These are phyloP conservation scores for Ziziphus jujuba DNA, from an alignment of 306 rosid genomes.

Conservation along the genomic window DNA sequence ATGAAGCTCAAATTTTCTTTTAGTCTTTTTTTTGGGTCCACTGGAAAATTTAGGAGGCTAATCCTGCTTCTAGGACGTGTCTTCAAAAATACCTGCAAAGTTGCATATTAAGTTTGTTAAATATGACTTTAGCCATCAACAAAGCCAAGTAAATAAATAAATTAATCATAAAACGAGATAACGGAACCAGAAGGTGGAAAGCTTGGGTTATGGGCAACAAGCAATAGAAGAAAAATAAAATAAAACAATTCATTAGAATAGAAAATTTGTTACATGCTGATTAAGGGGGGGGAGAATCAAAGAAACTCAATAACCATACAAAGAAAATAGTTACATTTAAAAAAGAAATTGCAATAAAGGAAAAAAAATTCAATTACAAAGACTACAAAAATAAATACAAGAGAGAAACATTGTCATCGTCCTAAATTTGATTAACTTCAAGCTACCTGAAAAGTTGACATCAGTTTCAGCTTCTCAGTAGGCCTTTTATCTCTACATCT, in stretches of 20 bases:
- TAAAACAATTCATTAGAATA: background rate
- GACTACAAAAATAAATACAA: slow-evolving; percentile 2
- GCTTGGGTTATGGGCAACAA: background rate
- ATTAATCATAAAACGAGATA: too few relatives aligned
- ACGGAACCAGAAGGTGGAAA: too few relatives aligned
- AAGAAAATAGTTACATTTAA: background rate
- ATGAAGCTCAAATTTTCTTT: too few relatives aligned
- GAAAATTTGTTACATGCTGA: background rate
- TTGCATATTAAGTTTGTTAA: too few relatives aligned
- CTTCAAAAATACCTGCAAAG: too few relatives aligned
- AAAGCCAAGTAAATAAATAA: too few relatives aligned
- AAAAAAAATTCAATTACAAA: slow-evolving; percentile 4
- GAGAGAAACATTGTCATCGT: background rate
- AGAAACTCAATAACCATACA: background rate
- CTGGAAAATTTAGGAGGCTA: too few relatives aligned
- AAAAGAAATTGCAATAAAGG: background rate
- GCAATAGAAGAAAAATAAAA: background rate
- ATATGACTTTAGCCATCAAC: too few relatives aligned
- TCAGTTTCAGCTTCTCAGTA: background rate
- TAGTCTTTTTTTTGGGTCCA: too few relatives aligned
- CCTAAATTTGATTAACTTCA: background rate
- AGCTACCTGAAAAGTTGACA: background rate
- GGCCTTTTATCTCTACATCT: background rate
- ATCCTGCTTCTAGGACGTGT: too few relatives aligned
- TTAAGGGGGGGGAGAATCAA: too few relatives aligned